Evolutionary conservation across 192 early-diverging fungal genomes (phyloP).

Genomic region (Linnemannia hyalina): DNA sequence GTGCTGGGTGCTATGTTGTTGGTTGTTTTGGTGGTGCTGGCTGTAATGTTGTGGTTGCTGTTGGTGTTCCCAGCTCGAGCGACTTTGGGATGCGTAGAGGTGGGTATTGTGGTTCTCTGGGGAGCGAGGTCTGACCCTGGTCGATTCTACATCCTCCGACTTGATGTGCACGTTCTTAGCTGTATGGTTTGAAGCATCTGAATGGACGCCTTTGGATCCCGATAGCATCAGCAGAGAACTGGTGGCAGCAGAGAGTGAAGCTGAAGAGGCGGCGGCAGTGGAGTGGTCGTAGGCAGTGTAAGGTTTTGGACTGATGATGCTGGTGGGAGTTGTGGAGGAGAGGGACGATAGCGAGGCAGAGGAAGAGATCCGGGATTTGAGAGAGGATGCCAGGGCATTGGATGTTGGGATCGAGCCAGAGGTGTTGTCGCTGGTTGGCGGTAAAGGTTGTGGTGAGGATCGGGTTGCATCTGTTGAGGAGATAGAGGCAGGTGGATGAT

Average conservation of each 20-base stretch:
- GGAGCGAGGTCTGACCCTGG: background rate
- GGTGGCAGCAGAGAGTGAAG: slow-evolving; percentile 28
- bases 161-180: slow-evolving; percentile 11
- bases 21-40: background rate
- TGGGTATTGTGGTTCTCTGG: slow-evolving; percentile 9
- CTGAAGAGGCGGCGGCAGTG: slow-evolving; percentile 1
- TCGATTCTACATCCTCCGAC: slow-evolving; percentile 32
- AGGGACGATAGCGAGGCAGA: slow-evolving; percentile 23
- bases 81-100: background rate
- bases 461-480: background rate
- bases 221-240: slow-evolving; percentile 44
- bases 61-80: background rate
- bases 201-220: slow-evolving; percentile 14
- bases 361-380: slow-evolving; percentile 27
- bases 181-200: background rate
- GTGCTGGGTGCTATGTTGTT: background rate
- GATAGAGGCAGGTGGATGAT: background rate
- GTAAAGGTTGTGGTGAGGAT: background rate
- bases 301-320: slow-evolving; percentile 24
- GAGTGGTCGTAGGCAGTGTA: slow-evolving; percentile 6
- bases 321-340: slow-evolving; percentile 25
- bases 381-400: slow-evolving; percentile 23
- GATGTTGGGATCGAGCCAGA: slow-evolving; percentile 23
- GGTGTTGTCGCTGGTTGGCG: slow-evolving; percentile 8
- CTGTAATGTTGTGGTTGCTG: background rate